Base-by-base conservation (phyloP, 2,329 filamentous ascomycete genomes). In the Arthroderma uncinatum region DNA sequence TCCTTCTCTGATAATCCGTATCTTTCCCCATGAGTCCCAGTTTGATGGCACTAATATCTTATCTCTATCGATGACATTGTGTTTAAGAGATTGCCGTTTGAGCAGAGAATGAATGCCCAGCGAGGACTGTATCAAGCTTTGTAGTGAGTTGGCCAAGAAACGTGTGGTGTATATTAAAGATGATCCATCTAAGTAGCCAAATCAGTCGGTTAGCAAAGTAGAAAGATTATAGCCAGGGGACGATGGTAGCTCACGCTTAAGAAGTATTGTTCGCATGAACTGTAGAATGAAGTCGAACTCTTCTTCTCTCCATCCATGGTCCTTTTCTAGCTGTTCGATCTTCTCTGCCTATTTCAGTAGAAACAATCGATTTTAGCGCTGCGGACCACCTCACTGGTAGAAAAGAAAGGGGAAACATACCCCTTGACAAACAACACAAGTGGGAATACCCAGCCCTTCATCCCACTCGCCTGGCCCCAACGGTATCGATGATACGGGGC, bases 21-120 rank as follows among this genome's bases (percentile, higher is more conserved):
- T 96, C 73, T 97, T 98, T 59, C 90, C 91, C 88, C 90, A 96
- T 0, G 91, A 96, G 71, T 98, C 93, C 93, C 93, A 98, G 70
- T 96, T 96, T 14, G 91, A 87, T 1, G 92, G 92, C 0, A 98
- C 87, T 4, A 96, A 79, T 56, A 98, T 91, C 77, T 94, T 94
- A 71, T 95, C 91, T 59, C 92, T 82, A 73, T 93, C 93, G 63
- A 94, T 93, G 60, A 94, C 87, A 65, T 95, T 95, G 69, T 91
- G 87, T 73, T 89, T 93, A 23, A 94, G 78, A 23, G 86, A 82
- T 66, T 89, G 82, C 61, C 84, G 82, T 71, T 89, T 89, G 16
- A 94, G 76, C 19, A 93, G 79, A 21, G 88, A 94, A 60, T 88
- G 89, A 69, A 95, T 91, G 56, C 87, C 88, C 16, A 96, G 78